phyloP scores from a whole-genome alignment of 768 basidiomycete genomes.

The Tricholoma sp. region DNA sequence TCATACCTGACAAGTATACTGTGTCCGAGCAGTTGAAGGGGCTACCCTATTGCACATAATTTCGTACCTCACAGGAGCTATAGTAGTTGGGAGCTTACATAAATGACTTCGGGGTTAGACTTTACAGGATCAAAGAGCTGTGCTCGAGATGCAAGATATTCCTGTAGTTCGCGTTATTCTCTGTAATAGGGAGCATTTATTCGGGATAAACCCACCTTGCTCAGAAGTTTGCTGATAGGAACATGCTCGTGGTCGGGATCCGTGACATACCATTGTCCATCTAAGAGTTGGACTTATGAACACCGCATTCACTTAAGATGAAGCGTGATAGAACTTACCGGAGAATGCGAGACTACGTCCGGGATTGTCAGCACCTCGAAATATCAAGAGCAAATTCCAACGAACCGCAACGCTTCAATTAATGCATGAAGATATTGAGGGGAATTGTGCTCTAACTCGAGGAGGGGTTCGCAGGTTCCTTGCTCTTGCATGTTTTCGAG shows the following conservation, averaged over 20 bases:
- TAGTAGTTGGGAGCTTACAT: constrained; percentile 37
- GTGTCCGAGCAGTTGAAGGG: constrained; percentile 88
- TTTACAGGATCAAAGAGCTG: constrained; percentile 68
- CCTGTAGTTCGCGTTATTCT: constrained; percentile 36
- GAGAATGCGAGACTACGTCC: constrained; percentile 60
- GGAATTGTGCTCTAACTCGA: constrained; percentile 87
- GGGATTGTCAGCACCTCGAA: background rate
- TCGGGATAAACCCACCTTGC: constrained; percentile 49
- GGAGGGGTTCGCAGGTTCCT: constrained; percentile 60
- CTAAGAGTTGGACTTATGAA: constrained; percentile 29
- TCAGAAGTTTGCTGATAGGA: constrained; percentile 78
- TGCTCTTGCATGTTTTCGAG: constrained; percentile 80
- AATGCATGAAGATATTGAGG: constrained; percentile 83
- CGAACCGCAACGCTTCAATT: constrained; percentile 78
- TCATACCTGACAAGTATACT: constrained; percentile 82
- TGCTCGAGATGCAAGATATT: constrained; percentile 79
- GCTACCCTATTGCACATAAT: constrained; percentile 51
- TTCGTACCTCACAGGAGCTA: background rate
- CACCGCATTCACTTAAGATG: background rate
- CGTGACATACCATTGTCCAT: constrained; percentile 86
- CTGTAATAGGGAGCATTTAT: background rate
- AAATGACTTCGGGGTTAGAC: constrained; percentile 59
- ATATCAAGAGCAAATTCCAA: constrained; percentile 2
- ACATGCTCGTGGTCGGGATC: constrained; percentile 79
- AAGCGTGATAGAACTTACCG: constrained; percentile 36